Conservation (phyloP, 208 protist species). For the Leishmania aethiopica region DNA sequence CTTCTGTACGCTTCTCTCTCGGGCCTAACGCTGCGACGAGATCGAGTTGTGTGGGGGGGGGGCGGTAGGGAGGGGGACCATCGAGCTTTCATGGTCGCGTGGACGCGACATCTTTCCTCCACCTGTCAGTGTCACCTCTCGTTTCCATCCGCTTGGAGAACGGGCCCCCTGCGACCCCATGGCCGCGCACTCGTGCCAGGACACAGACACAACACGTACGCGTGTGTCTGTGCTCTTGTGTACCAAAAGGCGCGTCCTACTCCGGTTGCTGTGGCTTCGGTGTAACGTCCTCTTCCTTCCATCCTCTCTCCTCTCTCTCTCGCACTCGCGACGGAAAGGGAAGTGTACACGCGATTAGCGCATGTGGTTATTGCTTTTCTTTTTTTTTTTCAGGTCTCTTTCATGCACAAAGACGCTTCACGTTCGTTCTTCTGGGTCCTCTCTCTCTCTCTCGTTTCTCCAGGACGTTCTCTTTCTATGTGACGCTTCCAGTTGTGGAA, state of each 20-base stretch:
- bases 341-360: too few relatives aligned
- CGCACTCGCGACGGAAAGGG: too few relatives aligned
- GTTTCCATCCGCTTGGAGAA: background rate
- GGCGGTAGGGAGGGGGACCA: background rate
- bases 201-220: background rate
- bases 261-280: background rate
- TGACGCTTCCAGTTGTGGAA: background rate
- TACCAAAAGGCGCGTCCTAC: background rate
- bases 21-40: background rate
- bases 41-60: background rate
- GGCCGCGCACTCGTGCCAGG: background rate
- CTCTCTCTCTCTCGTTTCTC: background rate
- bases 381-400: too few relatives aligned
- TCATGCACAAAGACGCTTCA: background rate
- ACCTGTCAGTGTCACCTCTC: background rate
- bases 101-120: background rate
- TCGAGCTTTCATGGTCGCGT: background rate
- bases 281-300: background rate
- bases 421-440: background rate
- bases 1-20: background rate
- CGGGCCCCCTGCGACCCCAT: background rate
- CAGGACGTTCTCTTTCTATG: background rate
- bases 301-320: background rate
- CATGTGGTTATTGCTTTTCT: background rate
- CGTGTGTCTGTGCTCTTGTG: background rate